Evolutionary conservation across 169 alveolate genomes (phyloP).

Genomic region (Amoebophrya sp.): DNA sequence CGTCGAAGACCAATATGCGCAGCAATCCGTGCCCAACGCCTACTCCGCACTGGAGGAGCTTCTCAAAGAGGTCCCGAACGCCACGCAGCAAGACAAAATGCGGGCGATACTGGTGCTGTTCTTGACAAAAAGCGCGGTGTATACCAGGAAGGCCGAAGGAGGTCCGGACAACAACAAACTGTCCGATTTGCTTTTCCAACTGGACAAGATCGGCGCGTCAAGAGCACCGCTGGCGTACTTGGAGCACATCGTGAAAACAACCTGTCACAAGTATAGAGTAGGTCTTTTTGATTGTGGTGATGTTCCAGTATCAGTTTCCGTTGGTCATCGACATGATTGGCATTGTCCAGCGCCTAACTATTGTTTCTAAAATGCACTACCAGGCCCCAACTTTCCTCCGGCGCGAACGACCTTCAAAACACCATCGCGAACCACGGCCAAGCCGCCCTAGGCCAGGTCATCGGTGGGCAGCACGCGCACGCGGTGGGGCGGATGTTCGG

Average conservation of each 20-base stretch:
- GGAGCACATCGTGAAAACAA: not conserved
- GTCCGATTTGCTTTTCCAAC: not conserved
- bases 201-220: not conserved
- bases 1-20: constrained; percentile 24
- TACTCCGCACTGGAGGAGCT: not conserved
- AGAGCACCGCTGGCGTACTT: not conserved
- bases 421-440: too few species aligned
- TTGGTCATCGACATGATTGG: too few species aligned
- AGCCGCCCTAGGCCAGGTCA: too few species aligned
- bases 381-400: too few species aligned
- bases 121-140: not conserved
- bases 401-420: too few species aligned
- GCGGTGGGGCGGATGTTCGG: not conserved
- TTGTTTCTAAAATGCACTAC: too few species aligned
- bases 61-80: not conserved
- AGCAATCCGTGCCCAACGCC: not conserved
- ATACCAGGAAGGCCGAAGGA: not conserved
- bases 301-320: too few species aligned
- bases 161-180: too few species aligned
- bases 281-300: too few species aligned
- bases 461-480: too few species aligned
- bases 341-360: too few species aligned
- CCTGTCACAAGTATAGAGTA: not conserved
- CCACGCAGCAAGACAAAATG: not conserved
- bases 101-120: not conserved